Evolutionary conservation across 2,329 filamentous ascomycete genomes (phyloP).

Genomic region (Fusarium penzigii): DNA sequence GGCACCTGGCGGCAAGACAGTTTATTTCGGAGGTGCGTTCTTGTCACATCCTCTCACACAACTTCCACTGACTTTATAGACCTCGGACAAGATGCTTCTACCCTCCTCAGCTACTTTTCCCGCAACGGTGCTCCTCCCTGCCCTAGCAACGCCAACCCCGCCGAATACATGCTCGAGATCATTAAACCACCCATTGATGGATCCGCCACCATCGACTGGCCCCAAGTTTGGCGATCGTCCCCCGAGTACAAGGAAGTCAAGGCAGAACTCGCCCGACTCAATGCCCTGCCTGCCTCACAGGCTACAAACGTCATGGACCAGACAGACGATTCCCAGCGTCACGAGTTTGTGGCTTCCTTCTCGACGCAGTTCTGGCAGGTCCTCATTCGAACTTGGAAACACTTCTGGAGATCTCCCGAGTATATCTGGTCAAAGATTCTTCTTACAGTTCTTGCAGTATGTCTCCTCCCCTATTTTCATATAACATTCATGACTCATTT

Average conservation of each 20-base stretch:
- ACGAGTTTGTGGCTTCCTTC: conserved; percentile 35
- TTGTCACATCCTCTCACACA: accelerated
- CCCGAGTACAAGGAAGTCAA: conserved; percentile 38
- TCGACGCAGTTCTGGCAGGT: conserved; percentile 37
- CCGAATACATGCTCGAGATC: conserved; percentile 64
- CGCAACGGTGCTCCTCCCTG: conserved; percentile 59
- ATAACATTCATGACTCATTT: not conserved
- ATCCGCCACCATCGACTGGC: conserved; percentile 50
- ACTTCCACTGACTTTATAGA: conserved; percentile 11
- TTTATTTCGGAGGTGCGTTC: conserved; percentile 55
- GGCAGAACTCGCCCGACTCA: conserved; percentile 21
- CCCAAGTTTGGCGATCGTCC: conserved; percentile 36
- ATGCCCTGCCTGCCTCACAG: conserved; percentile 3
- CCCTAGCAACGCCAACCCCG: conserved; percentile 59
- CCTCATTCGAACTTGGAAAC: conserved; percentile 37
- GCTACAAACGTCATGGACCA: not conserved
- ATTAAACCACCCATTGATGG: conserved; percentile 29
- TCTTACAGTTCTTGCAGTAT: conserved; percentile 21
- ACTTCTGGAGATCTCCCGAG: conserved; percentile 46
- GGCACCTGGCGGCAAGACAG: conserved; percentile 56
- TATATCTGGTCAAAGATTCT: conserved; percentile 61
- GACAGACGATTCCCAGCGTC: conserved; percentile 24
- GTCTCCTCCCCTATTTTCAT: not conserved
- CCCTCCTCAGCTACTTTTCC: conserved; percentile 59
- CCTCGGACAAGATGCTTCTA: conserved; percentile 44